A percentile compares a stretch with the other conserved stretches of the same genome.
phyloP scores from a whole-genome alignment of 306 rosid genomes.

The Fragaria ananassa region DNA sequence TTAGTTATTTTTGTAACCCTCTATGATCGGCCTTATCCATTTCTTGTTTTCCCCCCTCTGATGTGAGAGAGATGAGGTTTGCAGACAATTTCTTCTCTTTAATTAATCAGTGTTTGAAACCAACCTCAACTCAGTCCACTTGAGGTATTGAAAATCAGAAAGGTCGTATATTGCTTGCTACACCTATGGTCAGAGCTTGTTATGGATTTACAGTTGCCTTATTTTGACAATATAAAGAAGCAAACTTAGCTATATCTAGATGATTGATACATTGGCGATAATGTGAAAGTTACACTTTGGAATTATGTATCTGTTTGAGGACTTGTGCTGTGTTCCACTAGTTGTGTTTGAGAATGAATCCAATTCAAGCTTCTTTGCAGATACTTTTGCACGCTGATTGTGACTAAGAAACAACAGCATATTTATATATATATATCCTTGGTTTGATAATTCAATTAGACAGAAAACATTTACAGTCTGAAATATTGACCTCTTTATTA shows the following conservation, averaged over 20 bases:
- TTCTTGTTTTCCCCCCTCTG: not conserved
- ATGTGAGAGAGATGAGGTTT: not conserved
- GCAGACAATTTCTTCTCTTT: no score
- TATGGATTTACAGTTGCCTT: no score
- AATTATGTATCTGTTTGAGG: not conserved
- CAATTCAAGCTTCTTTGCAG: not conserved
- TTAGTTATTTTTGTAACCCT: not conserved
- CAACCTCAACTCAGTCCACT: not conserved
- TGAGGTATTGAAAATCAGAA: not conserved
- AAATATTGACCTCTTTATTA: no score
- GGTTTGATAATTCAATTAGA: no score
- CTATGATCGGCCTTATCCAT: not conserved
- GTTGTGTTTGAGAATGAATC: not conserved
- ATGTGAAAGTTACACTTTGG: not conserved
- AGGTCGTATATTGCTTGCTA: slow-evolving; percentile 10
- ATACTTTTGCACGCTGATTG: not conserved
- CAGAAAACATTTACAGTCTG: not conserved
- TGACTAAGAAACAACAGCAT: not conserved
- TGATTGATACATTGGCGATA: not conserved
- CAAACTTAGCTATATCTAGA: not conserved
- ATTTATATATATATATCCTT: no score
- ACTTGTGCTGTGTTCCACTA: not conserved
- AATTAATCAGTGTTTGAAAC: not conserved
- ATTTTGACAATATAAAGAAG: not conserved
- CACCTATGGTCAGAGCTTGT: not conserved